Evolutionary conservation across 129 eudicot species (phyloP), one percentile per base, ranked within the genome.

Genomic region (Artemisia argyi): DNA sequence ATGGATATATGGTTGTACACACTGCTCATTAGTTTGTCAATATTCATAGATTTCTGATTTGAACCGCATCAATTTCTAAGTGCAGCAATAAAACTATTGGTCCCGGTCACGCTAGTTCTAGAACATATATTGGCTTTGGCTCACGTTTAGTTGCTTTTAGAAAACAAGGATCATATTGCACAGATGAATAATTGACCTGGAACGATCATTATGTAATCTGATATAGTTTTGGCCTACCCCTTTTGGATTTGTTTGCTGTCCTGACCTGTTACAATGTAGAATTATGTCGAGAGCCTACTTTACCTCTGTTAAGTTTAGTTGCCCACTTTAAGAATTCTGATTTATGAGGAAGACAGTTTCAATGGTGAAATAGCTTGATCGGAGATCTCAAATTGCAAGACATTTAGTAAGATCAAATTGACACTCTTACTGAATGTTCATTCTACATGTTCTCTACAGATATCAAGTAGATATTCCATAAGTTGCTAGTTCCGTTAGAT

Each of bases 191-290:
- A 7, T 26, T 57, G 30, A 18, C 17, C 35, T 60, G 0, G 24
- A 60, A 26, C 14, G 2, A 60, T 60, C 39, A 10, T 60, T 24
- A 60, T 4, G 10, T 26, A 2, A 13, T 24, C 13, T 4, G 14
- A 24, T 20, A 22, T 60, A 13, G 12, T 18, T 5, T 24, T 60
- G 17, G 24, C 39, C 44, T 24, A 60, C 39, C 44, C 17, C 65
- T 11, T 60, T 26, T 2, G 3, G 30, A 47, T 44, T 22, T 70
- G 56, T 39, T 39, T 70, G 24, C 74, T 57, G 12, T 15, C 30
- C 66, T 58, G 66, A 44, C 24, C 47, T 57, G 65, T 71, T 53
- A 56, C 54, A 17, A 15, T 56, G 20, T 71, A 19, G 44, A 12
- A 17, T 6, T 55, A 11, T 56, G 35, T 42, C 20, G 11, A 55